Base-by-base conservation (phyloP, 805 yeast genomes). In the Suhomyces sp. region DNA sequence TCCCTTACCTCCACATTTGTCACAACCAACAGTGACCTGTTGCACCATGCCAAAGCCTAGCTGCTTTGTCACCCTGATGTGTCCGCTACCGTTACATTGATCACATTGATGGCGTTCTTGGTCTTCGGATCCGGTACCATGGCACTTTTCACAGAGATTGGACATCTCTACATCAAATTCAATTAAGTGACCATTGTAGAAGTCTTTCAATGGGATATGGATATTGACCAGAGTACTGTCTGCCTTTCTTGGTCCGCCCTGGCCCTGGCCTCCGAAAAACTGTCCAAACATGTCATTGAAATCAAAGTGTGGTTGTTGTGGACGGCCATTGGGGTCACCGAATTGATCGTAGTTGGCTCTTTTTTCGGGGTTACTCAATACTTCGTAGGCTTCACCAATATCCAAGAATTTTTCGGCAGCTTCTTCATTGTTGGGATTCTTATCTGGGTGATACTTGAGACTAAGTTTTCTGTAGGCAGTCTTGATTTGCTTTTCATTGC, bases 361-460 rank as follows among this genome's bases (percentile, higher is more conserved):
- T 69, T 88, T 88, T 52, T 88, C 89, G 4, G 79, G 66, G 65
- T 90, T 90, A 58, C 83, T 80, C 56, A 91, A 77, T 10, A 90
- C 88, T 51, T 91, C 97, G 68, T 93, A 93, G 0, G 98, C 98
- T 64, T 88, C 96, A 13, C 96, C 96, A 27, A 94, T 81, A 69
- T 91, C 96, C 48, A 94, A 86, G 67, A 92, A 94, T 70, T 82
- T 86, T 48, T 87, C 86, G 58, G 89, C 91, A 0, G 97, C 96
- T 27, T 81, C 87, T 7, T 89, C 90, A 60, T 86, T 82, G 6
- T 54, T 56, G 6, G 87, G 86, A 66, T 93, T 94, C 73, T 93
- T 93, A 70, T 93, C 99, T 2, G 99, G 99, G 65, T 93, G 99
- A 70, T 82, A 90, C 65, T 88, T 88, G 67, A 90, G 87, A 59